phyloP scores from a whole-genome alignment of 208 protist genomes.

The Naegleria gruberi region DNA sequence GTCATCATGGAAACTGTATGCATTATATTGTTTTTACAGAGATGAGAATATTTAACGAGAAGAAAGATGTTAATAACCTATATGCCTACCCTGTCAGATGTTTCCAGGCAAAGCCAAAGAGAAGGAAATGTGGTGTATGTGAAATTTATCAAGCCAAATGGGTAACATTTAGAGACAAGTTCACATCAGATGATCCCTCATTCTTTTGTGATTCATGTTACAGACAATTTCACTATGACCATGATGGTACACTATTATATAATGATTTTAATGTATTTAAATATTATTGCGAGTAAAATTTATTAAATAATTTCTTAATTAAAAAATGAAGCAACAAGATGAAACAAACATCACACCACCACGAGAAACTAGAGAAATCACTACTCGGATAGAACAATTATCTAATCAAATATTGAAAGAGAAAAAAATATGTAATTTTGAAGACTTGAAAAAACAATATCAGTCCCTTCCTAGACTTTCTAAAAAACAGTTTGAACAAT shows the following conservation, averaged over 20 bases:
- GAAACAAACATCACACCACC: no score
- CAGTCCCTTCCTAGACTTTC: background rate
- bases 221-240: constrained; percentile 36
- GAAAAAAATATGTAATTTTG: no score
- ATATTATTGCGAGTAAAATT: background rate
- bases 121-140: constrained; percentile 47
- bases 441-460: background rate
- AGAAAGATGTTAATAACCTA: constrained; percentile 23
- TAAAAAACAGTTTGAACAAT: background rate
- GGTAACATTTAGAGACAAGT: constrained; percentile 35
- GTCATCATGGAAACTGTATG: constrained; percentile 42
- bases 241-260: background rate
- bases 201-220: constrained; percentile 47
- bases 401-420: no score
- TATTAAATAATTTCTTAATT: background rate
- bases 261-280: background rate
- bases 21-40: constrained; percentile 41
- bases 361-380: background rate
- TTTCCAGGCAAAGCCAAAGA: constrained; percentile 39
- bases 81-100: constrained; percentile 37
- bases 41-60: constrained; percentile 26
- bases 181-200: constrained; percentile 26
- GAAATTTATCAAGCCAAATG: constrained; percentile 49
- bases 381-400: background rate
- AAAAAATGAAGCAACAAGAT: background rate